Evolutionary conservation across 192 early-diverging fungal genomes (phyloP).

Genomic region (Coemansia sp.): DNA sequence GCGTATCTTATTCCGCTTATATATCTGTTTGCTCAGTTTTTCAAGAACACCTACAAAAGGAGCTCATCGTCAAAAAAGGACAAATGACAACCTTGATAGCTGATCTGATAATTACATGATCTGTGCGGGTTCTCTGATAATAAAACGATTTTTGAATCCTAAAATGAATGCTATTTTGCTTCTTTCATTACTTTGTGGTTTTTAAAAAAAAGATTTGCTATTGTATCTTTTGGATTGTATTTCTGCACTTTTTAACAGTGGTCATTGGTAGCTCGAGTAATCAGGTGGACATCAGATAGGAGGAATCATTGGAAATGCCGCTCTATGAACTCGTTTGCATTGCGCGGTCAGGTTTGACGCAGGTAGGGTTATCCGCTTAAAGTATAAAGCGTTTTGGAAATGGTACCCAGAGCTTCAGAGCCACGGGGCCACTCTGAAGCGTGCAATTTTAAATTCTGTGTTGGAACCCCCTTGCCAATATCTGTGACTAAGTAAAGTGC

Average conservation of each 20-base stretch:
- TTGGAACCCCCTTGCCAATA: neutral
- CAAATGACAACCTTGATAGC: conserved; percentile 4
- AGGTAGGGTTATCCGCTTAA: conserved; percentile 36
- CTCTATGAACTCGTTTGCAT: conserved; percentile 73
- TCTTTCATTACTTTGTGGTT: too few species aligned
- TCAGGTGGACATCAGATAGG: neutral
- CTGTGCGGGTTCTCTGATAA: too few species aligned
- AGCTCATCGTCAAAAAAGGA: conserved; percentile 11
- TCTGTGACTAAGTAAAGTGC: neutral
- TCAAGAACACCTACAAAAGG: conserved; percentile 63
- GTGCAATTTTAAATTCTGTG: neutral
- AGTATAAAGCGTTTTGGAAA: neutral
- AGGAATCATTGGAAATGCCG: conserved; percentile 53
- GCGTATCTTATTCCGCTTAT: conserved; percentile 74
- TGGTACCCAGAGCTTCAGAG: neutral
- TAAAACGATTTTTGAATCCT: too few species aligned
- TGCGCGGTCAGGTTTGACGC: conserved; percentile 57
- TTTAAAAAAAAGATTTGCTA: too few species aligned
- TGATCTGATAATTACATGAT: neutral
- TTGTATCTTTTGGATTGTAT: too few species aligned
- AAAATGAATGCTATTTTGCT: too few species aligned
- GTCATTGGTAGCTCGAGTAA: neutral
- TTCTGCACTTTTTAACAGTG: neutral
- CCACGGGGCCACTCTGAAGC: too few species aligned
- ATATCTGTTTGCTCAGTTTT: conserved; percentile 80